Percentiles rank a stretch among this genome's conserved stretches.
phyloP scores from a whole-genome alignment of 257 asterid genomes.

The Eucommia ulmoides region DNA sequence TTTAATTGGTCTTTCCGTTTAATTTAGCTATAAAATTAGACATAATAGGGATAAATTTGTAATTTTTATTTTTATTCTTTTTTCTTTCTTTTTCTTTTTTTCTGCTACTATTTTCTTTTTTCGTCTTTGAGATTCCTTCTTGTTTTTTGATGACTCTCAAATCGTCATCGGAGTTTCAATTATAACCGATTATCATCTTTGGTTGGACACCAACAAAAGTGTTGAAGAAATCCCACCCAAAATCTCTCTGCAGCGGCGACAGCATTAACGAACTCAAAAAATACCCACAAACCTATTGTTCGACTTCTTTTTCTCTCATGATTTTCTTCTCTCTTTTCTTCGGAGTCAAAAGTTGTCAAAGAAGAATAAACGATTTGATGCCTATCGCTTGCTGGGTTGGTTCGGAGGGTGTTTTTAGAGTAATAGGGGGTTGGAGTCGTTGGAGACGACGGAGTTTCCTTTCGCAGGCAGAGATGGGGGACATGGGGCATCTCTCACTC shows the following conservation, averaged over 20 bases:
- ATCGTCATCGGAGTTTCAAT: slow-evolving; percentile 71
- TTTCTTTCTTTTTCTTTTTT: slow-evolving; percentile 33
- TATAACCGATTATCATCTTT: slow-evolving; percentile 43
- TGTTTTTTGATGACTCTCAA: slow-evolving; percentile 71
- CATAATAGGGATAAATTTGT: too few relatives aligned
- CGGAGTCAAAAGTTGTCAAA: not conserved
- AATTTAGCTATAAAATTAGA: too few relatives aligned
- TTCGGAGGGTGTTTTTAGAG: not conserved
- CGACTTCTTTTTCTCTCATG: not conserved
- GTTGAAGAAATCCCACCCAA: slow-evolving; percentile 94
- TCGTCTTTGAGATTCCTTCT: slow-evolving; percentile 90
- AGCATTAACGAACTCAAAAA: slow-evolving; percentile 43
- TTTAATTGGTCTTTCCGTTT: too few relatives aligned
- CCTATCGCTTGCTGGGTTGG: not conserved
- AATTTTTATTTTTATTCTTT: too few relatives aligned
- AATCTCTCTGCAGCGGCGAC: slow-evolving; percentile 61
- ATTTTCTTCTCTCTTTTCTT: not conserved
- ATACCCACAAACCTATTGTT: slow-evolving; percentile 35
- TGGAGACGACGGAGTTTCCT: not conserved
- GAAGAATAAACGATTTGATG: not conserved
- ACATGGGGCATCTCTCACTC: too few relatives aligned
- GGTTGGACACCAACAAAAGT: slow-evolving; percentile 54
- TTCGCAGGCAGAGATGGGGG: not conserved
- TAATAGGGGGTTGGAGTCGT: not conserved
- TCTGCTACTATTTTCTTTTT: slow-evolving; percentile 36